Percentiles rank a stretch among this genome's conserved stretches.
Evolutionary conservation across 1,284 basidiomycete species (phyloP).

Genomic region (Phylloporus gajari): DNA sequence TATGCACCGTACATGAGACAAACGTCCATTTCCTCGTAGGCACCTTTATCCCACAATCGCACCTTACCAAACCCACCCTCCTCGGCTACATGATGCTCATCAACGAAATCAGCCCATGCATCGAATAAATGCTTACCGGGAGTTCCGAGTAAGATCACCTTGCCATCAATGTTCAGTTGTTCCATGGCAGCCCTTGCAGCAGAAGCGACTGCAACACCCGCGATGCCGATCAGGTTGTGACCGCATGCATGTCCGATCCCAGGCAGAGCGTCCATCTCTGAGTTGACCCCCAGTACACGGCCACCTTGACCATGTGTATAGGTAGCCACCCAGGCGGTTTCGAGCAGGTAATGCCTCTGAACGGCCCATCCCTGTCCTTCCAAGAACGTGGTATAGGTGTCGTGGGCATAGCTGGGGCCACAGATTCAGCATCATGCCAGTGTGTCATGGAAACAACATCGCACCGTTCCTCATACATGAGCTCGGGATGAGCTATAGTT

Average conservation of each 20-base stretch:
- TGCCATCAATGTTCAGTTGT: conserved; percentile 68
- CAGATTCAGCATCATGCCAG: conserved; percentile 13
- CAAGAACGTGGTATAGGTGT: conserved; percentile 68
- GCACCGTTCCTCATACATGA: conserved; percentile 66
- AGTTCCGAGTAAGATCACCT: conserved; percentile 79
- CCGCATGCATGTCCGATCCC: conserved; percentile 82
- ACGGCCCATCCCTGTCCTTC: conserved; percentile 68
- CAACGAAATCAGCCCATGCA: not conserved
- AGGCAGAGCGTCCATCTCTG: conserved; percentile 76
- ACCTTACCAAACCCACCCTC: conserved; percentile 81
- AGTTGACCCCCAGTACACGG: conserved; percentile 75
- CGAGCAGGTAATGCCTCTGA: conserved; percentile 63
- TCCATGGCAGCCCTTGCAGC: conserved; percentile 69
- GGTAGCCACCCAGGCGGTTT: conserved; percentile 79
- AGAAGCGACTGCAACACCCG: conserved; percentile 75
- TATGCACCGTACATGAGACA: conserved; percentile 66
- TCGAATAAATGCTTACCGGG: conserved; percentile 57
- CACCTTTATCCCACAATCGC: conserved; percentile 68
- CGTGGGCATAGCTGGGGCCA: conserved; percentile 60
- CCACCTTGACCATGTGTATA: conserved; percentile 67
- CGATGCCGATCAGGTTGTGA: conserved; percentile 83
- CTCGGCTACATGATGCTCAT: conserved; percentile 60
- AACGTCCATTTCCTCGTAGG: conserved; percentile 74
- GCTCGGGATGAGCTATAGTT: conserved; percentile 66
- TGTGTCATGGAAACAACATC: conserved; percentile 25